phyloP scores from a whole-genome alignment of 2,329 filamentous ascomycete species.

The Pseudocercospora macadamiae region DNA sequence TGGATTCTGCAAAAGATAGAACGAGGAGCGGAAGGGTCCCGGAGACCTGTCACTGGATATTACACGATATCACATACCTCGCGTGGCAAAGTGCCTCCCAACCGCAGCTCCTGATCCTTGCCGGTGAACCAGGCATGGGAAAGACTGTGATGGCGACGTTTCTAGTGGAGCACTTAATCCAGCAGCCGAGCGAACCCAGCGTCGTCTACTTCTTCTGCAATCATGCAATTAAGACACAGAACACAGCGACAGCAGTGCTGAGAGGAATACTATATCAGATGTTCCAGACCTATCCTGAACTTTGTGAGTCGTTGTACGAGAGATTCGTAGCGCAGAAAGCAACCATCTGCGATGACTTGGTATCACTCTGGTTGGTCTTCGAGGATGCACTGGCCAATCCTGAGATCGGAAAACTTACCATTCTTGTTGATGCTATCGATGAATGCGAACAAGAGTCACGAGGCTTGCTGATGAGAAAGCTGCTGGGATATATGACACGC shows the following conservation, averaged over 20 bases:
- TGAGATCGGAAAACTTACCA: not conserved
- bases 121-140: not conserved
- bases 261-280: not conserved
- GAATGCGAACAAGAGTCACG: not conserved
- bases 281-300: not conserved
- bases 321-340: not conserved
- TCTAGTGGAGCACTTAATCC: not conserved
- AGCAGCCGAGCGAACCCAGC: not conserved
- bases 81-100: not conserved
- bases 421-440: conserved; percentile 4
- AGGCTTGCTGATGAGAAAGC: not conserved
- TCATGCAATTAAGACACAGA: not conserved
- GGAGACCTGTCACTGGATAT: not conserved
- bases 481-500: not conserved
- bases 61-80: not conserved
- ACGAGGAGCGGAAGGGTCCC: not conserved
- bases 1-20: not conserved
- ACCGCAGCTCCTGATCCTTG: not conserved
- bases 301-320: not conserved
- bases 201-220: conserved; percentile 3
- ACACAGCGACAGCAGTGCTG: not conserved
- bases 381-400: not conserved
- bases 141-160: not conserved
- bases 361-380: not conserved
- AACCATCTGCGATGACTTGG: not conserved